phyloP scores from a whole-genome alignment of 2,329 filamentous ascomycete genomes.

The Alternaria metachromatica region DNA sequence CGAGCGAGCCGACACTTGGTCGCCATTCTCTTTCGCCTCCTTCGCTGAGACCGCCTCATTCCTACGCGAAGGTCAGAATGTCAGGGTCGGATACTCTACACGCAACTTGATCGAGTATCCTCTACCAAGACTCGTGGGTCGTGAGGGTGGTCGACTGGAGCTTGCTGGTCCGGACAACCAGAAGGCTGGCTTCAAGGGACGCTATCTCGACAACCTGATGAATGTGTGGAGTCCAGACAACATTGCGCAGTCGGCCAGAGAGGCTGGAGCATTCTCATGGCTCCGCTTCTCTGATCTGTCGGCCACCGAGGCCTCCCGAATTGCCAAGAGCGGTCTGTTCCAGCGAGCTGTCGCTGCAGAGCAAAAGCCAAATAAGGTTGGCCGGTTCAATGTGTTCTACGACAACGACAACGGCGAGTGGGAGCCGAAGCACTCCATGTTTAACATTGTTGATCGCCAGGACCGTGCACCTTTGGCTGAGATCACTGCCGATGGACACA shows the following conservation, averaged over 20 bases:
- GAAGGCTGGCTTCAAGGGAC: constrained; percentile 78
- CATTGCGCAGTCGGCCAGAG: constrained; percentile 67
- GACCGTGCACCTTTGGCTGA: constrained; percentile 72
- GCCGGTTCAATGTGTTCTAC: constrained; percentile 72
- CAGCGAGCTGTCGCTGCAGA: constrained; percentile 71
- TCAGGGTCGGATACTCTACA: constrained; percentile 86
- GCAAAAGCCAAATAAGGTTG: constrained; percentile 63
- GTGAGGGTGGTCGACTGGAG: constrained; percentile 77
- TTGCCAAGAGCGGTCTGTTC: constrained; percentile 74
- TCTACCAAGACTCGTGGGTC: constrained; percentile 81
- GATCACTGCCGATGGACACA: constrained; percentile 72
- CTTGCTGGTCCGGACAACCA: constrained; percentile 75
- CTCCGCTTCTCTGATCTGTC: constrained; percentile 84
- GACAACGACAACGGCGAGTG: constrained; percentile 68
- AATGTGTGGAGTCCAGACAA: constrained; percentile 89
- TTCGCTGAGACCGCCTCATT: constrained; percentile 97
- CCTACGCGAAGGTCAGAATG: constrained; percentile 80
- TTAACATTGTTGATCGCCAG: constrained; percentile 77
- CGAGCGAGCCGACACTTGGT: constrained; percentile 89
- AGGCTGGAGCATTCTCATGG: constrained; percentile 80
- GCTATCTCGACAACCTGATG: constrained; percentile 80
- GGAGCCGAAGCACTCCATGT: constrained; percentile 76
- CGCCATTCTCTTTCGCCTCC: constrained; percentile 80
- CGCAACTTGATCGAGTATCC: constrained; percentile 85
- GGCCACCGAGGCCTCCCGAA: constrained; percentile 71